Conservation (phyloP, 1,139 yeast species). For the Geotrichum carabidarum region DNA sequence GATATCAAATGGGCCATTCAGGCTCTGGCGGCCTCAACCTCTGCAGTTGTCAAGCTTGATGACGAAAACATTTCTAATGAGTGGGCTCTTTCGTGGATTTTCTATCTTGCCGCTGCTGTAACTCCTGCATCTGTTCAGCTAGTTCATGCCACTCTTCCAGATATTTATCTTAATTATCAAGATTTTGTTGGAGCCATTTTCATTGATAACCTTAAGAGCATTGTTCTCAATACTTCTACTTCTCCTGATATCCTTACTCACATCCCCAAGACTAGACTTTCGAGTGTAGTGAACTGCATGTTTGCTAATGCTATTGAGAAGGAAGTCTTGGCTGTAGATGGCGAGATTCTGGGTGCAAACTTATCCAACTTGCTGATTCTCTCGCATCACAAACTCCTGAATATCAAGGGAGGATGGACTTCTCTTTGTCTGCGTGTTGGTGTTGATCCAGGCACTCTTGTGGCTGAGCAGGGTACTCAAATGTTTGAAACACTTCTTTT, state of each 20-base stretch:
- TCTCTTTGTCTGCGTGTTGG: constrained; percentile 59
- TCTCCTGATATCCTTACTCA: constrained; percentile 13
- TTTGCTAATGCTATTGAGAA: constrained; percentile 9
- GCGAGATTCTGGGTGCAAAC: constrained; percentile 39
- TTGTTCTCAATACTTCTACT: constrained; percentile 12
- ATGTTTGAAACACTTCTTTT: constrained; percentile 39
- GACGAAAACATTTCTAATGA: constrained; percentile 21
- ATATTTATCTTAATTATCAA: constrained; percentile 14
- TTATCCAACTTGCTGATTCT: constrained; percentile 48
- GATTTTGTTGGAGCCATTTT: constrained; percentile 21
- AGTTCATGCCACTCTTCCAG: constrained; percentile 19
- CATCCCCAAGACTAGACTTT: constrained; percentile 12
- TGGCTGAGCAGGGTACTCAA: constrained; percentile 40
- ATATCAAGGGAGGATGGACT: constrained; percentile 66
- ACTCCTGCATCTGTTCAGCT: constrained; percentile 27
- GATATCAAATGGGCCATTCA: constrained; percentile 30
- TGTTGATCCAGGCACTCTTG: constrained; percentile 61
- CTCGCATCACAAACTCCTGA: constrained; percentile 48
- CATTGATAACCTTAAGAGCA: constrained; percentile 22
- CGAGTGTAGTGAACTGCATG: constrained; percentile 10
- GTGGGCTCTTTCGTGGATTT: constrained; percentile 31
- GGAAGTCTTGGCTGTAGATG: constrained; percentile 1
- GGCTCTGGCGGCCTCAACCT: constrained; percentile 24
- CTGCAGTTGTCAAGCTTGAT: constrained; percentile 29
- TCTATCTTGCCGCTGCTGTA: constrained; percentile 23